phyloP scores from a whole-genome alignment of 225 moss, liverwort and hornwort species.

The Rhytidiadelphus loreus region DNA sequence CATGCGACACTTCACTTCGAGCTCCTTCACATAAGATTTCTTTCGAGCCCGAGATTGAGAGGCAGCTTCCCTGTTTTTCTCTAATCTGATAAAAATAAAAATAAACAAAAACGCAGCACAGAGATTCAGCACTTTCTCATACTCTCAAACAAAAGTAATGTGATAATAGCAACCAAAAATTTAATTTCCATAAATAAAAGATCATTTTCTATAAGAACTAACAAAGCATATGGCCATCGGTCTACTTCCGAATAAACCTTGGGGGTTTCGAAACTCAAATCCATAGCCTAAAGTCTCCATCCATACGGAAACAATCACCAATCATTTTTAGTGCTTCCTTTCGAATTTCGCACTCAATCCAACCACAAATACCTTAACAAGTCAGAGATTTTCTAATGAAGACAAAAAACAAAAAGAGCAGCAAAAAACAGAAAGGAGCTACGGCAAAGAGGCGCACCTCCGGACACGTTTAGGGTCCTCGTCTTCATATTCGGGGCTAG shows the following conservation, averaged over 20 bases:
- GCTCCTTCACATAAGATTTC: constrained; percentile 80
- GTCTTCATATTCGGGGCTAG: constrained; percentile 2
- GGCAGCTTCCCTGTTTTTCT: constrained; percentile 84
- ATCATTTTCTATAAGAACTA: too few species aligned
- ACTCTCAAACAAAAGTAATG: not conserved
- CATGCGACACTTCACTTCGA: constrained; percentile 76
- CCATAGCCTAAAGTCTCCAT: not conserved
- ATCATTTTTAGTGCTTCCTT: not conserved
- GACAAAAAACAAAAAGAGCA: not conserved
- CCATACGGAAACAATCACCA: not conserved
- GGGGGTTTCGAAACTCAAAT: not conserved
- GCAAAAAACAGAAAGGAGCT: not conserved
- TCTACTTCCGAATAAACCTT: not conserved
- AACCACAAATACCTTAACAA: not conserved
- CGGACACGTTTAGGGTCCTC: constrained; percentile 21
- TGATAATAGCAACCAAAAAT: not conserved
- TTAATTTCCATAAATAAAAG: not conserved
- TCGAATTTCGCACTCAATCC: not conserved
- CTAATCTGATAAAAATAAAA: constrained; percentile 20
- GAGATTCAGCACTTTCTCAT: not conserved
- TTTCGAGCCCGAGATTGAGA: constrained; percentile 81
- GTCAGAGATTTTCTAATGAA: not conserved
- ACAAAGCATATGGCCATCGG: not conserved
- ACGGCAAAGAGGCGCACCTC: not conserved
- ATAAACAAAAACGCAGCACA: too few species aligned